Conservation (phyloP, 192 early-diverging fungal genomes). For the Phycomyces nitens region DNA sequence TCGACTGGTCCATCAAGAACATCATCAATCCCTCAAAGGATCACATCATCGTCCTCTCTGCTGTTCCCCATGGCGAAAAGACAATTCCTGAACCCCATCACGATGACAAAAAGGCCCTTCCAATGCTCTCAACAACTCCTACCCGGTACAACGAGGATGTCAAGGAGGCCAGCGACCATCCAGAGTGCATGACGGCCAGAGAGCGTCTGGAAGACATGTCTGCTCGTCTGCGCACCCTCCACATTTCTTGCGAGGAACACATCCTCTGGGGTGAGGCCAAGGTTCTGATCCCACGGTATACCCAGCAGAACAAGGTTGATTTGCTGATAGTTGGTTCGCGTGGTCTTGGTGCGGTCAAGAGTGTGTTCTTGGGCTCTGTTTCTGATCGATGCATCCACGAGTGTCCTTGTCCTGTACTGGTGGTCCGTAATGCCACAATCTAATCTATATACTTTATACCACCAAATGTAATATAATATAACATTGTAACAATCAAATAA, state of each 20-base stretch:
- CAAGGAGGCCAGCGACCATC: conserved; percentile 12
- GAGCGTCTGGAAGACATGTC: conserved; percentile 19
- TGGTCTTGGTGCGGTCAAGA: conserved; percentile 31
- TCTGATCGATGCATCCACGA: conserved; percentile 30
- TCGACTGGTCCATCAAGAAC: conserved; percentile 25
- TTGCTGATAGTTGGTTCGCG: conserved; percentile 37
- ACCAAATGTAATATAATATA: no score
- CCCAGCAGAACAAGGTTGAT: conserved; percentile 25
- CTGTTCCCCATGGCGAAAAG: conserved; percentile 4
- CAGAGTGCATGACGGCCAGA: conserved; percentile 7
- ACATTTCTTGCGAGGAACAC: conserved; percentile 31
- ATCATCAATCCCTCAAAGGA: conserved; percentile 22
- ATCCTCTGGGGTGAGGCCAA: conserved; percentile 37
- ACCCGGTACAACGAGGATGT: conserved; percentile 21
- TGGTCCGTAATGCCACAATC: conserved; percentile 31
- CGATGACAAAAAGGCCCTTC: neutral
- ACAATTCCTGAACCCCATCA: neutral
- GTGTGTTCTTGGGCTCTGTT: conserved; percentile 34
- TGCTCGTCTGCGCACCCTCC: conserved; percentile 1
- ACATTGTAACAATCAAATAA: no score
- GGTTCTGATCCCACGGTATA: conserved; percentile 25
- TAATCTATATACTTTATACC: conserved; percentile 9
- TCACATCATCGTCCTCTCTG: conserved; percentile 33
- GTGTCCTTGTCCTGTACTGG: conserved; percentile 35
- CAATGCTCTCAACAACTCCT: conserved; percentile 23